phyloP scores from a whole-genome alignment of 2,329 filamentous ascomycete species.

The Aspergillus unguis region DNA sequence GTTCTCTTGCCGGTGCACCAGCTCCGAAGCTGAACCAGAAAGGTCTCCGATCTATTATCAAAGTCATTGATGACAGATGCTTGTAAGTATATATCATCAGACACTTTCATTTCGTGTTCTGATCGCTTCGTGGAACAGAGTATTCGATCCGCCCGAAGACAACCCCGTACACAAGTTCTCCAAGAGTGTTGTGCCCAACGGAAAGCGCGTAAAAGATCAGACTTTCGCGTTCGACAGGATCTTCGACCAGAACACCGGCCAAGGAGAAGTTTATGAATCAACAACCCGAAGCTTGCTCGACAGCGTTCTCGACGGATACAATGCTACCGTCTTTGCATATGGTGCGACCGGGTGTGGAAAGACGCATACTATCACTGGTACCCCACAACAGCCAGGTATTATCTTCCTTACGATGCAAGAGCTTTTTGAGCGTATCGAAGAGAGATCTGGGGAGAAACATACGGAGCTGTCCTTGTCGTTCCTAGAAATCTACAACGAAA shows the following conservation, averaged over 20 bases:
- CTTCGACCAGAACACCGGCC: slow-evolving; percentile 91
- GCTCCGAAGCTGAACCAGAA: slow-evolving; percentile 80
- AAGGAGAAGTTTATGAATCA: slow-evolving; percentile 90
- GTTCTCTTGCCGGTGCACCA: slow-evolving; percentile 82
- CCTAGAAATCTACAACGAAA: slow-evolving; percentile 98
- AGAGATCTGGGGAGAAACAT: slow-evolving; percentile 77
- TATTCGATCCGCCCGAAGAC: slow-evolving; percentile 96
- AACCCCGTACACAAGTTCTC: slow-evolving; percentile 86
- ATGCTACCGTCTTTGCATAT: slow-evolving; percentile 97
- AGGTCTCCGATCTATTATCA: slow-evolving; percentile 86
- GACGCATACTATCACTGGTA: slow-evolving; percentile 95
- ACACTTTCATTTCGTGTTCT: slow-evolving; percentile 5
- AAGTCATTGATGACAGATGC: slow-evolving; percentile 93
- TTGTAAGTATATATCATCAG: slow-evolving; percentile 60
- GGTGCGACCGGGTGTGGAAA: slow-evolving; percentile 97
- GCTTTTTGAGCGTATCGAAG: slow-evolving; percentile 91
- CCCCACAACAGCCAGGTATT: slow-evolving; percentile 86
- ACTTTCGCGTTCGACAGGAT: slow-evolving; percentile 96
- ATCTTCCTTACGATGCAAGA: slow-evolving; percentile 99
- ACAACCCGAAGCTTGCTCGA: slow-evolving; percentile 88
- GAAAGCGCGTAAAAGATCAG: slow-evolving; percentile 94
- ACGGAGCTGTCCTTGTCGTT: slow-evolving; percentile 93
- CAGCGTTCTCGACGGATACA: slow-evolving; percentile 94
- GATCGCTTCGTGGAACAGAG: slow-evolving; percentile 50
- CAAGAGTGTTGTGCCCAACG: slow-evolving; percentile 72